phyloP scores from a whole-genome alignment of 2,329 filamentous ascomycete species.

The Trichoderma arundinaceum region DNA sequence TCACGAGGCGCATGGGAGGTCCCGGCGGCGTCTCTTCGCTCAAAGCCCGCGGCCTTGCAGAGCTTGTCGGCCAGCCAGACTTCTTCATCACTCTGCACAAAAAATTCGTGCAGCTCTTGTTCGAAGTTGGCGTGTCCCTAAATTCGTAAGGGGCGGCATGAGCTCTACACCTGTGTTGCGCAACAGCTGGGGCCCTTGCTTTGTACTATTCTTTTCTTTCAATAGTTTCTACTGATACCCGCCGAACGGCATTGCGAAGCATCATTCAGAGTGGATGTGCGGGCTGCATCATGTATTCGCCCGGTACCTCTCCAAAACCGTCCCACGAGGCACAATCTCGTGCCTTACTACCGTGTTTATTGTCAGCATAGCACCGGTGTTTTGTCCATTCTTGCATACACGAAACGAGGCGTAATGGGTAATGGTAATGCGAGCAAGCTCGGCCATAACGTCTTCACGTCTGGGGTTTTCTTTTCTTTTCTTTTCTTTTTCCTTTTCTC shows the following conservation, averaged over 20 bases:
- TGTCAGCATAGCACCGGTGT: conserved; percentile 37
- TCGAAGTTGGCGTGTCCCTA: conserved; percentile 62
- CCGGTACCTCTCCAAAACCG: background rate
- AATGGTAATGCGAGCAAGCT: conserved; percentile 35
- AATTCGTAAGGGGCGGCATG: conserved; percentile 48
- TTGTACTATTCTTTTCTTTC: conserved; percentile 10
- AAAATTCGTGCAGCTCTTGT: conserved; percentile 66
- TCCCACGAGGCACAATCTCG: conserved; percentile 1
- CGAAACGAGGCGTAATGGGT: conserved; percentile 33
- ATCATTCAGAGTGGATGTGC: background rate
- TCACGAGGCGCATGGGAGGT: conserved; percentile 63
- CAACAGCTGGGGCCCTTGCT: background rate
- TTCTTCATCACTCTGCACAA: conserved; percentile 71
- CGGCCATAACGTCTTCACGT: conserved; percentile 7
- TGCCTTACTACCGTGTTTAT: conserved; percentile 17
- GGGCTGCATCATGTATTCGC: background rate
- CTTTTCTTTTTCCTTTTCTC: background rate
- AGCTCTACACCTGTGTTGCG: background rate
- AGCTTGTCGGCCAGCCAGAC: conserved; percentile 69
- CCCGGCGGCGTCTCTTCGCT: conserved; percentile 61
- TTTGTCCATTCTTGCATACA: conserved; percentile 24
- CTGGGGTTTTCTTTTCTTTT: background rate
- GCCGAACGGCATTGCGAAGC: conserved; percentile 28
- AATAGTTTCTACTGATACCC: conserved; percentile 28
- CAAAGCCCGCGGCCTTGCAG: conserved; percentile 66